A percentile compares a stretch with the other conserved stretches of the same genome.
Conservation (phyloP, 257 asterid species). For the Solanum appendiculatum region DNA sequence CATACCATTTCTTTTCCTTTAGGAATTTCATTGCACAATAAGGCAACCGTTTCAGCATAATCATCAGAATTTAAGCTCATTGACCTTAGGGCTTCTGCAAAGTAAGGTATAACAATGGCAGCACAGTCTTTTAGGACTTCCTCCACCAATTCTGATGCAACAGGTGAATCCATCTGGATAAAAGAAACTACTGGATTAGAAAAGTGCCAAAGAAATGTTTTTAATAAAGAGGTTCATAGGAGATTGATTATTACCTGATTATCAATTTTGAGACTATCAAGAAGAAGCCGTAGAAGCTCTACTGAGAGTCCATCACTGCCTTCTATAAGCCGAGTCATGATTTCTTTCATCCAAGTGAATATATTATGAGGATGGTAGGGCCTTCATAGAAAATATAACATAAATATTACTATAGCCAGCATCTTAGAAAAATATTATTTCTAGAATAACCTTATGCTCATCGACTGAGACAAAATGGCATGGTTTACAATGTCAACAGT, state of each 20-base stretch:
- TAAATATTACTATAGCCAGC: neutral
- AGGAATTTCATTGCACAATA: conserved; percentile 19
- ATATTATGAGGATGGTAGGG: conserved; percentile 10
- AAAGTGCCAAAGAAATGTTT: neutral
- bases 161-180: conserved; percentile 32
- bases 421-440: neutral
- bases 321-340: conserved; percentile 24
- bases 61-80: conserved; percentile 25
- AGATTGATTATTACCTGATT: conserved; percentile 15
- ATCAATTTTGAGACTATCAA: conserved; percentile 15
- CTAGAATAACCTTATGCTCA: neutral
- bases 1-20: conserved; percentile 24
- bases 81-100: conserved; percentile 26
- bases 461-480: neutral
- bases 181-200: conserved; percentile 1
- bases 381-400: conserved; percentile 22
- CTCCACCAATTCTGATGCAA: conserved; percentile 48
- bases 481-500: neutral
- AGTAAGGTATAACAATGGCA: conserved; percentile 18
- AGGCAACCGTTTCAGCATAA: conserved; percentile 29
- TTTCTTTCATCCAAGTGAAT: conserved; percentile 18
- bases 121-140: conserved; percentile 36
- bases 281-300: conserved; percentile 26
- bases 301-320: conserved; percentile 27
- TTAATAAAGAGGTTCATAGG: neutral